Conservation (phyloP, 2,329 filamentous ascomycete genomes). For the Nothopassalora personata region DNA sequence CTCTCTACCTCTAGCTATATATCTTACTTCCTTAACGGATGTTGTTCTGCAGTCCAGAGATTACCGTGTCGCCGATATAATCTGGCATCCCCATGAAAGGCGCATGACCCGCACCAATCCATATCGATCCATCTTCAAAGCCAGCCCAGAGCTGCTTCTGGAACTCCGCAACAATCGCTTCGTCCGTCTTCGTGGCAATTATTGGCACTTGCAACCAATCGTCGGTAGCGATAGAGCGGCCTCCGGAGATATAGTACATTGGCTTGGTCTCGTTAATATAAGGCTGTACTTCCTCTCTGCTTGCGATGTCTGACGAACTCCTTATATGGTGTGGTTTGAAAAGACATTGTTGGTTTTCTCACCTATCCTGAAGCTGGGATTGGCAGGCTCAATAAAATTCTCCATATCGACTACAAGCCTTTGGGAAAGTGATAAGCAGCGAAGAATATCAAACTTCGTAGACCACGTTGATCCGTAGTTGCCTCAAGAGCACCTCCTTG, state of each 20-base stretch:
- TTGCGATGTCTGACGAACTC: conserved; percentile 7
- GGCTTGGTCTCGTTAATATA: conserved; percentile 8
- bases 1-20: neutral
- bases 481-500: conserved; percentile 3
- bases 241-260: conserved; percentile 9
- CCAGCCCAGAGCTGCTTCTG: conserved; percentile 9
- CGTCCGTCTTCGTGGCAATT: conserved; percentile 5
- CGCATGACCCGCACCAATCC: conserved; percentile 10
- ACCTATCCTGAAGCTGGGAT: conserved; percentile 5
- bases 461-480: neutral
- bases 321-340: conserved; percentile 3
- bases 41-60: neutral
- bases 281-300: conserved; percentile 3
- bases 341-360: neutral
- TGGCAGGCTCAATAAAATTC: conserved; percentile 2
- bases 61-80: conserved; percentile 1
- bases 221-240: conserved; percentile 4
- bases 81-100: conserved; percentile 8
- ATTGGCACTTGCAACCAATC: conserved; percentile 10
- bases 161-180: neutral
- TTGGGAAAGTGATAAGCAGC: conserved; percentile 4
- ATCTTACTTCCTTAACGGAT: neutral
- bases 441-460: conserved; percentile 9
- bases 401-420: conserved; percentile 4
- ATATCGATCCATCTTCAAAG: conserved; percentile 4